phyloP scores from a whole-genome alignment of 169 alveolate genomes.

The Blepharisma undulans region DNA sequence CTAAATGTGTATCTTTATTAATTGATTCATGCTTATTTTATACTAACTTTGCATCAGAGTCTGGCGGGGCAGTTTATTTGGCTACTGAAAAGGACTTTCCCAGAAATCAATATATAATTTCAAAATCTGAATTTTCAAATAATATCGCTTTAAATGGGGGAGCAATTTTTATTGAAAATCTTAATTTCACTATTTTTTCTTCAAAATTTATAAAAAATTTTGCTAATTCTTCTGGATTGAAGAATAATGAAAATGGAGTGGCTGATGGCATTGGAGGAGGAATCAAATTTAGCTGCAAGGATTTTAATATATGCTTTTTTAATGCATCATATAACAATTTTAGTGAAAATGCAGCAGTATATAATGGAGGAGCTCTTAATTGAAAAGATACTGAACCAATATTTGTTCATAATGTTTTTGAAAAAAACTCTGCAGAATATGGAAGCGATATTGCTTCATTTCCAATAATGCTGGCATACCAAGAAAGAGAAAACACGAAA shows the following conservation, averaged over 20 bases:
- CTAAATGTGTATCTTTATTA: not conserved
- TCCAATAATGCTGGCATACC: not conserved
- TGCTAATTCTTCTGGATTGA: no score
- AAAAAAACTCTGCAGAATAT: conserved; percentile 38
- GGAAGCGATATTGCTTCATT: conserved; percentile 43
- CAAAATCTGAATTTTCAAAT: not conserved
- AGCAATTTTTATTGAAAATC: no score
- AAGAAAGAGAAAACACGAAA: not conserved
- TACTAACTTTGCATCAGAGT: not conserved
- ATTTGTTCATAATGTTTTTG: not conserved
- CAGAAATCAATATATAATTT: not conserved
- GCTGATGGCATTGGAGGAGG: not conserved
- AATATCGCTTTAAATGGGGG: not conserved
- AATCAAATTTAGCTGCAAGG: not conserved
- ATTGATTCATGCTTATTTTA: not conserved
- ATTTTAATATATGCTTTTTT: not conserved
- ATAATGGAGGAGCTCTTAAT: conserved; percentile 43
- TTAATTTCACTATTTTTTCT: no score
- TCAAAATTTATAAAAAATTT: no score
- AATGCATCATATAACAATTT: not conserved
- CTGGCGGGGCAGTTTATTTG: not conserved
- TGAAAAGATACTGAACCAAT: conserved; percentile 15
- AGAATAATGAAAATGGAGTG: no score
- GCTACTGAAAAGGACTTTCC: not conserved
- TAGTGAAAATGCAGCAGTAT: not conserved